Percentiles rank a stretch among this genome's conserved stretches.
These are phyloP conservation scores for Penicillium freii DNA, from an alignment of 2,329 filamentous ascomycete genomes.

Conservation along the genomic window DNA sequence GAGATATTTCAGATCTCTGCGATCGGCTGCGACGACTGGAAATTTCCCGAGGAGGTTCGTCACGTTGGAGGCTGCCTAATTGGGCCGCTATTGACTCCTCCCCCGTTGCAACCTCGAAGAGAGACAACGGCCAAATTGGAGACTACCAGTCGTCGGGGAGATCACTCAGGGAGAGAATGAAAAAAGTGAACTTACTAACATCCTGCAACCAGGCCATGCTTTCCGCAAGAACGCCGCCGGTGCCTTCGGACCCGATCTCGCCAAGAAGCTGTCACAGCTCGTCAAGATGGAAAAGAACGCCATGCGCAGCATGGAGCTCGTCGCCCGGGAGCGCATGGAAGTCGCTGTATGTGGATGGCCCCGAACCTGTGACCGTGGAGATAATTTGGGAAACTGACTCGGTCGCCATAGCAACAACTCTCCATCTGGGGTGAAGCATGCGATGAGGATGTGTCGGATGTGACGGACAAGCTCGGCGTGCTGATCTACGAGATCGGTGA, in stretches of 20 bases:
- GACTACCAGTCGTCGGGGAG: background rate
- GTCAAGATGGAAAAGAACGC: conserved; percentile 99
- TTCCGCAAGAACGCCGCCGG: conserved; percentile 54
- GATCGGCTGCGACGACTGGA: conserved; percentile 4
- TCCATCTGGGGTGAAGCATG: conserved; percentile 95
- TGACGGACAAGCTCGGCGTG: conserved; percentile 97
- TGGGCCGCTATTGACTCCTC: conserved; percentile 6
- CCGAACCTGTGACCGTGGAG: background rate
- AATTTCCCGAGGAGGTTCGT: background rate
- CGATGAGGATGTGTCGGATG: conserved; percentile 97
- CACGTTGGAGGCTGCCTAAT: conserved; percentile 9
- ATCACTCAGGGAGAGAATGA: background rate
- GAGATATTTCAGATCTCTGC: background rate
- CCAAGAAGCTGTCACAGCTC: conserved; percentile 95
- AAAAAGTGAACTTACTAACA: conserved; percentile 17
- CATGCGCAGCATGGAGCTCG: conserved; percentile 96
- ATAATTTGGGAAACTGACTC: conserved; percentile 19
- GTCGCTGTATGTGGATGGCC: conserved; percentile 71
- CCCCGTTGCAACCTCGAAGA: background rate
- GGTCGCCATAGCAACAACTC: conserved; percentile 76
- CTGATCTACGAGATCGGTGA: conserved; percentile 98
- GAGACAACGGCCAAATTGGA: background rate
- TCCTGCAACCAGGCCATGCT: conserved; percentile 58
- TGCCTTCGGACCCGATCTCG: conserved; percentile 72
- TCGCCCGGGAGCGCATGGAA: conserved; percentile 95